A percentile compares a stretch with the other conserved stretches of the same genome.
Conservation (phyloP, 2,329 filamentous ascomycete species). For the Cladobotryum protrusum region DNA sequence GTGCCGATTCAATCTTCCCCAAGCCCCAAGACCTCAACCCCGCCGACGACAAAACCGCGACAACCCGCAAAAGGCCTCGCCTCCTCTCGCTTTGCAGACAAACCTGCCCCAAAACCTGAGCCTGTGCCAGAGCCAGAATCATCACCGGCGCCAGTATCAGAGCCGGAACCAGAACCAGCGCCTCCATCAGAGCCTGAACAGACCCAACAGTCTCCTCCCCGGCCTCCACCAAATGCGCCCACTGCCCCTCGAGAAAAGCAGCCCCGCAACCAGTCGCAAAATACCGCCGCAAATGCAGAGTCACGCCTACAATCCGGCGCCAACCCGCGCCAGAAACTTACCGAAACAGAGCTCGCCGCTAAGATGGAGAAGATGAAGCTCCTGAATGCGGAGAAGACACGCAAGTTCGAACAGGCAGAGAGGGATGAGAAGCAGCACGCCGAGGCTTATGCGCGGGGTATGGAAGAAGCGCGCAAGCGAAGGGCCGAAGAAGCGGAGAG, state of each 20-base stretch:
- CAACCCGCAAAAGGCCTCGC: slow-evolving; percentile 22
- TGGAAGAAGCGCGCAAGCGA: slow-evolving; percentile 49
- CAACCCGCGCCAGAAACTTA: slow-evolving; percentile 55
- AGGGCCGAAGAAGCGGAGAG: slow-evolving; percentile 47
- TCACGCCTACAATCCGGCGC: slow-evolving; percentile 47
- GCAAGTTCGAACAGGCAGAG: slow-evolving; percentile 53
- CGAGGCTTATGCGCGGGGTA: slow-evolving; percentile 46
- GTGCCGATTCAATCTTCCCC: slow-evolving; percentile 11
- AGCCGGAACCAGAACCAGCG: slow-evolving; percentile 10
- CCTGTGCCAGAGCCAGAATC: slow-evolving; percentile 6
- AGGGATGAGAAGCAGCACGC: slow-evolving; percentile 52
- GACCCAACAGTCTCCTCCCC: slow-evolving; percentile 11
- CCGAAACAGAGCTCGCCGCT: slow-evolving; percentile 50
- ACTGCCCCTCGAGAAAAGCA: slow-evolving; percentile 24
- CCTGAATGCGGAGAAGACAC: slow-evolving; percentile 50
- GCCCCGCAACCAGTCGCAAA: slow-evolving; percentile 16
- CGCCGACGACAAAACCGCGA: slow-evolving; percentile 11
- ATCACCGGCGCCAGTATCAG: slow-evolving; percentile 8
- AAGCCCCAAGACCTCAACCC: slow-evolving; percentile 7
- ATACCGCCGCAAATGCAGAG: slow-evolving; percentile 30
- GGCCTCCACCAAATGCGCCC: slow-evolving; percentile 26
- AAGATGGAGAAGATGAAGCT: slow-evolving; percentile 59
- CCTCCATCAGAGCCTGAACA: slow-evolving; percentile 12
- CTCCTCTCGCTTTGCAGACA: slow-evolving; percentile 29
- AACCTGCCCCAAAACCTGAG: slow-evolving; percentile 16